phyloP scores from a whole-genome alignment of 306 rosid species.

The Inga leiocalycina region DNA sequence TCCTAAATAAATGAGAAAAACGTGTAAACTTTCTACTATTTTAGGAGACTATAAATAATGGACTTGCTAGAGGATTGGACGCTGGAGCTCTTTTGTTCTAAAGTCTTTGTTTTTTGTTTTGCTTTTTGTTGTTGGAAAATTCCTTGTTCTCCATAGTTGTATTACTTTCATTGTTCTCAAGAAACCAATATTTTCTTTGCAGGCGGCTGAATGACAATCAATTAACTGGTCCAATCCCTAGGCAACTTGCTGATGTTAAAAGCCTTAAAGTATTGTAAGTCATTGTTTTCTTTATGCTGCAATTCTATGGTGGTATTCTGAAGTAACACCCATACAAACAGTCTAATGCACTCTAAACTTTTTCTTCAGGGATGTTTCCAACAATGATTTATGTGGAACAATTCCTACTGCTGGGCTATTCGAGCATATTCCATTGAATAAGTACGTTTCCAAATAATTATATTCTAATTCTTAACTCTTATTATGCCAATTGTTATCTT shows the following conservation, averaged over 20 bases:
- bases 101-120: neutral
- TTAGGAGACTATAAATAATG: neutral
- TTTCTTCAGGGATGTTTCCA: conserved; percentile 84
- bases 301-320: neutral
- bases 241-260: conserved; percentile 62
- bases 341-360: conserved; percentile 27
- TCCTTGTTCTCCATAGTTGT: neutral
- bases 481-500: neutral
- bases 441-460: conserved; percentile 52
- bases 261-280: conserved; percentile 97
- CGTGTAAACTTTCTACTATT: neutral
- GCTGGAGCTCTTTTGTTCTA: neutral
- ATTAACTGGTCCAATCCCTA: conserved; percentile 82
- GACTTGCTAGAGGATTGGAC: neutral
- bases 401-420: conserved; percentile 87
- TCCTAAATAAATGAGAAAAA: neutral
- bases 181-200: conserved; percentile 32
- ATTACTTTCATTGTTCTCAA: conserved; percentile 3
- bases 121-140: neutral
- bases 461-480: neutral
- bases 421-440: conserved; percentile 81
- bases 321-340: conserved; percentile 7
- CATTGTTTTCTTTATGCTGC: conserved; percentile 9
- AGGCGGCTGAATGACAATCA: conserved; percentile 87
- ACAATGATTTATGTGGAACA: conserved; percentile 86